Percentiles rank a stretch among this genome's conserved stretches.
Conservation (phyloP, 2,329 filamentous ascomycete species). For the Grosmannia huntii region DNA sequence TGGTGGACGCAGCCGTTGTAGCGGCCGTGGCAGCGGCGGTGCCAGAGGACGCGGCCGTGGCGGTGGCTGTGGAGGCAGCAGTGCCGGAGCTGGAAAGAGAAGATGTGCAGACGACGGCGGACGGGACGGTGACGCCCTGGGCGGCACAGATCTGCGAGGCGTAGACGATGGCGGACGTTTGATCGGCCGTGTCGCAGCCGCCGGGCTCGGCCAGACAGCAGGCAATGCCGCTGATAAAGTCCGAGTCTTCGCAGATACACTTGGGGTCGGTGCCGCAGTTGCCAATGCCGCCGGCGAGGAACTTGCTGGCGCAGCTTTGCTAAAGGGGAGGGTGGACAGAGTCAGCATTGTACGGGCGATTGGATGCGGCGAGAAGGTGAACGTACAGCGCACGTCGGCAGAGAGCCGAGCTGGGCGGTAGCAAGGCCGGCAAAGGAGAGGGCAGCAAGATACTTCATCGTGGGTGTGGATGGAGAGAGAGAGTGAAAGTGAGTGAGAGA, state of each 20-base stretch:
- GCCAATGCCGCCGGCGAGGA: slow-evolving; percentile 19
- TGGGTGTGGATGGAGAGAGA: neutral
- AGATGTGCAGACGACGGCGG: slow-evolving; percentile 16
- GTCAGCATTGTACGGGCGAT: no score
- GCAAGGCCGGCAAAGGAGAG: slow-evolving; percentile 38
- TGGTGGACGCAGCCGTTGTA: slow-evolving; percentile 3
- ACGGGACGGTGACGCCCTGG: slow-evolving; percentile 21
- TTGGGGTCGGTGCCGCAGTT: slow-evolving; percentile 21
- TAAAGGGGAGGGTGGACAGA: neutral
- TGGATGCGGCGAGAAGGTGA: neutral
- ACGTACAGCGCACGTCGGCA: slow-evolving; percentile 45
- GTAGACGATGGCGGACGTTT: slow-evolving; percentile 18
- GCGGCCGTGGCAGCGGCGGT: slow-evolving; percentile 3
- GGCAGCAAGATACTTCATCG: slow-evolving; percentile 32
- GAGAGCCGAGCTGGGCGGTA: slow-evolving; percentile 31
- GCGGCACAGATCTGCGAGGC: slow-evolving; percentile 20
- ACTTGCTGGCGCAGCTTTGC: slow-evolving; percentile 17
- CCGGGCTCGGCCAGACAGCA: slow-evolving; percentile 20
- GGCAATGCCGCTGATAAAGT: slow-evolving; percentile 27
- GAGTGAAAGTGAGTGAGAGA: neutral
- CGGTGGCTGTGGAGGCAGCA: slow-evolving; percentile 4
- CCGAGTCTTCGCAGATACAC: slow-evolving; percentile 29
- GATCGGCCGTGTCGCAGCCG: slow-evolving; percentile 18
- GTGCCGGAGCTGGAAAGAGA: neutral
- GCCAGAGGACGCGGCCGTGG: slow-evolving; percentile 4